These are phyloP conservation scores for Colletotrichum agaves DNA, from an alignment of 2,329 filamentous ascomycete species.

Conservation along the genomic window DNA sequence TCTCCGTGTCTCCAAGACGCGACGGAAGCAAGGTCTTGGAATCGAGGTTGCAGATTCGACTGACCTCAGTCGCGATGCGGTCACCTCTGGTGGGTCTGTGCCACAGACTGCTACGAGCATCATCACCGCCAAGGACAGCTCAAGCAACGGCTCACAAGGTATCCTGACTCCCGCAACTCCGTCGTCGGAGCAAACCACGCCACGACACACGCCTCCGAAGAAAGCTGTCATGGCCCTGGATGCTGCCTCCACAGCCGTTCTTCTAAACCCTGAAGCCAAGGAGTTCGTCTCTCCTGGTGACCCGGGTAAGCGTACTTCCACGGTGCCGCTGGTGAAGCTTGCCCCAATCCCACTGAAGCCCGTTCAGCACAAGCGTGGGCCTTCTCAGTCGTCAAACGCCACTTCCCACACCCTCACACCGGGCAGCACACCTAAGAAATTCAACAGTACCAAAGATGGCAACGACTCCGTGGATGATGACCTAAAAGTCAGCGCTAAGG, in stretches of 20 bases:
- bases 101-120: slow-evolving; percentile 17
- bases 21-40: slow-evolving; percentile 38
- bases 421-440: slow-evolving; percentile 11
- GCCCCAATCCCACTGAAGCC: slow-evolving; percentile 26
- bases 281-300: slow-evolving; percentile 16
- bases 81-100: neutral
- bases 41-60: neutral
- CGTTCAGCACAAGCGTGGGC: neutral
- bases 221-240: neutral
- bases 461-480: neutral
- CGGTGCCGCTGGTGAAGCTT: neutral
- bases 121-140: slow-evolving; percentile 15
- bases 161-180: slow-evolving; percentile 21
- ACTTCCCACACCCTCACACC: slow-evolving; percentile 24
- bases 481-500: neutral
- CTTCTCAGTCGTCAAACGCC: slow-evolving; percentile 12
- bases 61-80: neutral
- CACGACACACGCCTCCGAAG: neutral
- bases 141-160: slow-evolving; percentile 8
- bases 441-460: neutral
- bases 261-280: slow-evolving; percentile 24
- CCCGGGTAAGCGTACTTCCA: neutral
- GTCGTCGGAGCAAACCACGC: neutral
- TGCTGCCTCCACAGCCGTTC: neutral
- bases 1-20: slow-evolving; percentile 46